Conservation (phyloP, 306 rosid genomes). For the Citrullus mucosospermus region DNA sequence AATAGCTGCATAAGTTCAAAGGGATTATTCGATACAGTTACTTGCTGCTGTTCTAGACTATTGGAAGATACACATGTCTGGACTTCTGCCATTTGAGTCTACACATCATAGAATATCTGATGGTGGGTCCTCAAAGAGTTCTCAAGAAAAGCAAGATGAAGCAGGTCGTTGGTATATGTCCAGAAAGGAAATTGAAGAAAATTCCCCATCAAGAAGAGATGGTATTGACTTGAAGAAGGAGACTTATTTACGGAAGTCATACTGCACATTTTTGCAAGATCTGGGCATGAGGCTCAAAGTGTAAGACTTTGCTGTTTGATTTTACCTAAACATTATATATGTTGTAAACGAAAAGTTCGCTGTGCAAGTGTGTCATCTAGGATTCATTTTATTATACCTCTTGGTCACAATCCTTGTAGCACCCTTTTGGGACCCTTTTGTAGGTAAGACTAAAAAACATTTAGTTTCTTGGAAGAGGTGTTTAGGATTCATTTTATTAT, state of each 20-base stretch:
- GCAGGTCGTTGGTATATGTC: conserved; percentile 65
- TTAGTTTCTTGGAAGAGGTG: background rate
- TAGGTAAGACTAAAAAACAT: background rate
- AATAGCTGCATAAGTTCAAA: background rate
- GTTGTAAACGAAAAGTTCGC: background rate
- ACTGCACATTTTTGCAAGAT: conserved; percentile 90
- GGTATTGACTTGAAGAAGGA: conserved; percentile 90
- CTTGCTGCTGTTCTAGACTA: background rate
- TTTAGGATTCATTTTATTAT: background rate
- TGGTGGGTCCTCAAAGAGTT: conserved; percentile 19
- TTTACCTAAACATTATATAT: background rate
- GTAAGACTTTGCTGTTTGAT: conserved; percentile 33
- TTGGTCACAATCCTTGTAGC: background rate
- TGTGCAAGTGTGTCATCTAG: background rate
- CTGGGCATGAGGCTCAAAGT: conserved; percentile 97
- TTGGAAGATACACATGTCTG: conserved; percentile 24
- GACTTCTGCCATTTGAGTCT: conserved; percentile 24
- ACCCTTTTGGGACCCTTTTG: background rate
- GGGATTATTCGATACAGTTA: background rate
- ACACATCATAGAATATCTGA: conserved; percentile 32
- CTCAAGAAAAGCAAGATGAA: conserved; percentile 29
- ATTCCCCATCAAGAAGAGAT: conserved; percentile 79
- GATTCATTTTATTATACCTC: background rate
- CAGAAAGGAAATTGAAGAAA: conserved; percentile 75
- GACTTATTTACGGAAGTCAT: conserved; percentile 83